Evolutionary conservation across 768 basidiomycete species (phyloP).

Genomic region (Psilocybe subaeruginosa): DNA sequence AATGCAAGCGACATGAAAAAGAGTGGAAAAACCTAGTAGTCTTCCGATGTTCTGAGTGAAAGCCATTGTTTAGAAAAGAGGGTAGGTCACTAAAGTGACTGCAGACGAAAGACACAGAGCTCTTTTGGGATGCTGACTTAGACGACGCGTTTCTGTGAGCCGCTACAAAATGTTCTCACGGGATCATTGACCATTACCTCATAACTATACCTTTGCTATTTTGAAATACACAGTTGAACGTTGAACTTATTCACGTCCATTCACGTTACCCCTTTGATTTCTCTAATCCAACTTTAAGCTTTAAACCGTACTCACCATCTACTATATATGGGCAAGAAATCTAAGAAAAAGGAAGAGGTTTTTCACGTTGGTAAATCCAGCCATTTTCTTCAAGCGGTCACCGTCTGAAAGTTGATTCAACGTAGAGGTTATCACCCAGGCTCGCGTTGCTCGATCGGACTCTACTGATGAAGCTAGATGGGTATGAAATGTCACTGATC

Average conservation of each 20-base stretch:
- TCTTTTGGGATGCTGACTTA: neutral
- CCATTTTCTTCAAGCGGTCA: neutral
- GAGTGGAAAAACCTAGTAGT: neutral
- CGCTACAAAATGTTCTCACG: conserved; percentile 2
- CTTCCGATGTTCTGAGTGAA: neutral
- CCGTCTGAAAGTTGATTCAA: neutral
- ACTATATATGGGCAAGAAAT: neutral
- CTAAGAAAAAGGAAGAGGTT: conserved; percentile 30
- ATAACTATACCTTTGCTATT: neutral
- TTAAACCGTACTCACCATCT: too few relatives aligned
- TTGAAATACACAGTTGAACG: neutral
- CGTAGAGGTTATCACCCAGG: conserved; percentile 63
- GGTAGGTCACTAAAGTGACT: neutral
- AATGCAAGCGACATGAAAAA: neutral
- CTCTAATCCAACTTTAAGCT: too few relatives aligned
- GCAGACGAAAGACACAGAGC: neutral
- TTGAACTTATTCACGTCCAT: too few relatives aligned
- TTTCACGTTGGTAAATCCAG: conserved; percentile 51
- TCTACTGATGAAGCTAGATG: conserved; percentile 19
- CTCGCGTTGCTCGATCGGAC: conserved; percentile 45
- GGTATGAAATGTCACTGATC: conserved; percentile 12
- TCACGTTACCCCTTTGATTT: too few relatives aligned
- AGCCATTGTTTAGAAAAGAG: neutral
- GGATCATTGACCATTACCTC: neutral
- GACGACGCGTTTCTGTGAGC: neutral